Evolutionary conservation across 352 stramenopile genomes (phyloP).

Genomic region (Pythium grandisporangium): DNA sequence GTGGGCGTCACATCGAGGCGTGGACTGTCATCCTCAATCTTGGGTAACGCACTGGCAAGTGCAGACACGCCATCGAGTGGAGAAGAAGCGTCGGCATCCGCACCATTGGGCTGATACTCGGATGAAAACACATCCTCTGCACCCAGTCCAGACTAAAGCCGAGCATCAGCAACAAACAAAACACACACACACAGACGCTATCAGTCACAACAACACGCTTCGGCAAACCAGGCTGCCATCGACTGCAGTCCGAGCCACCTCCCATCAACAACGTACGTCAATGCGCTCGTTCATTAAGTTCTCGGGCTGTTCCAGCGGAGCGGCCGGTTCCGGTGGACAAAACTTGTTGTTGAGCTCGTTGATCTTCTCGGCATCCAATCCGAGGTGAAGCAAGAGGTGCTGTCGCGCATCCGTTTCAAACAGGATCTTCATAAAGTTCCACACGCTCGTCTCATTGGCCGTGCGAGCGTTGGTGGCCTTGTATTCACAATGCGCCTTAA

Average conservation of each 20-base stretch:
- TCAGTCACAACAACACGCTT: neutral
- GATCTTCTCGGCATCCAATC: constrained; percentile 92
- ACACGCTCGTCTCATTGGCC: constrained; percentile 71
- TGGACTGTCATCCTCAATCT: constrained; percentile 63
- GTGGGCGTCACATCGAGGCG: constrained; percentile 50
- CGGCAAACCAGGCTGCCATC: neutral
- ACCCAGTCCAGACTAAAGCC: constrained; percentile 45
- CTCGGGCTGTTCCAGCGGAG: constrained; percentile 7
- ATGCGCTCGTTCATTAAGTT: constrained; percentile 54
- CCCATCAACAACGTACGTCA: constrained; percentile 69
- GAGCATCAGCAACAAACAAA: no score
- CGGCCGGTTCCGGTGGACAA: constrained; percentile 30
- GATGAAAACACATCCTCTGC: constrained; percentile 76
- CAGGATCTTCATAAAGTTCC: constrained; percentile 91
- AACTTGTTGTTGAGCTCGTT: constrained; percentile 78
- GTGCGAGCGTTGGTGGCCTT: constrained; percentile 65
- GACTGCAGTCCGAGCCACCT: no score
- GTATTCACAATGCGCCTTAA: constrained; percentile 89
- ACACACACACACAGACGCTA: constrained; percentile 6
- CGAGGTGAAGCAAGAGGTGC: constrained; percentile 91
- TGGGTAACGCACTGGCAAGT: constrained; percentile 31
- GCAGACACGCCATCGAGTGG: constrained; percentile 22
- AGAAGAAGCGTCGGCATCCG: neutral
- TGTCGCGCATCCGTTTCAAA: constrained; percentile 94
- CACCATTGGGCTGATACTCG: constrained; percentile 38